Conservation (phyloP, 805 yeast genomes). For the Nakazawaea wyomingensis region DNA sequence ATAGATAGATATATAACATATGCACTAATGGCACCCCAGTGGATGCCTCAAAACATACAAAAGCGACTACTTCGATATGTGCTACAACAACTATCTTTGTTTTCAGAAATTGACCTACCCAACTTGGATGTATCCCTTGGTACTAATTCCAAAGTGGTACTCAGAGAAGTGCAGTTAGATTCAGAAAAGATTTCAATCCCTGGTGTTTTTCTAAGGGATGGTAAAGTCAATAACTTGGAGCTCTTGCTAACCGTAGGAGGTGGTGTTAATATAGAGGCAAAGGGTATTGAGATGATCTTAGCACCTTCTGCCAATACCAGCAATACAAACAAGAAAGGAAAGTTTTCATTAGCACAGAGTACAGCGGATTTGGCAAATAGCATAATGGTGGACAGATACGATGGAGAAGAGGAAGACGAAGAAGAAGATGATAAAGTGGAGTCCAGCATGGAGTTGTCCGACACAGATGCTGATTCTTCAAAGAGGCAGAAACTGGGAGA, state of each 20-base stretch:
- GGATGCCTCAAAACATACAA: slow-evolving; percentile 86
- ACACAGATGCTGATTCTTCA: neutral
- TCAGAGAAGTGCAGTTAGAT: slow-evolving; percentile 63
- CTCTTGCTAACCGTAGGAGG: slow-evolving; percentile 62
- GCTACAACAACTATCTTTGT: slow-evolving; percentile 73
- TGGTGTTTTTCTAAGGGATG: slow-evolving; percentile 57
- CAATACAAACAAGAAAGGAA: slow-evolving; percentile 9
- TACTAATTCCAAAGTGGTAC: slow-evolving; percentile 40
- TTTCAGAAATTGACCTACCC: slow-evolving; percentile 77
- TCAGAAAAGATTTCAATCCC: slow-evolving; percentile 67
- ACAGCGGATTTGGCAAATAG: slow-evolving; percentile 70
- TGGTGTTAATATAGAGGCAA: slow-evolving; percentile 60
- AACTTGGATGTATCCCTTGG: slow-evolving; percentile 78
- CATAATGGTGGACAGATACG: slow-evolving; percentile 30
- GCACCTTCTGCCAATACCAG: slow-evolving; percentile 25
- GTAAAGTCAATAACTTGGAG: slow-evolving; percentile 49
- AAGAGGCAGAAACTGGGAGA: slow-evolving; percentile 6
- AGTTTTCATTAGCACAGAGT: slow-evolving; percentile 61
- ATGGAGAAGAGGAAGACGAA: slow-evolving; percentile 27
- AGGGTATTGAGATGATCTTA: slow-evolving; percentile 47
- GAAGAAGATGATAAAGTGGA: slow-evolving; percentile 18
- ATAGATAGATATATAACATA: neutral
- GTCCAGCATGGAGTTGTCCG: slow-evolving; percentile 4
- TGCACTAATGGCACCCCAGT: slow-evolving; percentile 35
- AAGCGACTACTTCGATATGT: slow-evolving; percentile 75